Conservation (phyloP, 306 rosid genomes). For the Cyclanthera cordifolia region DNA sequence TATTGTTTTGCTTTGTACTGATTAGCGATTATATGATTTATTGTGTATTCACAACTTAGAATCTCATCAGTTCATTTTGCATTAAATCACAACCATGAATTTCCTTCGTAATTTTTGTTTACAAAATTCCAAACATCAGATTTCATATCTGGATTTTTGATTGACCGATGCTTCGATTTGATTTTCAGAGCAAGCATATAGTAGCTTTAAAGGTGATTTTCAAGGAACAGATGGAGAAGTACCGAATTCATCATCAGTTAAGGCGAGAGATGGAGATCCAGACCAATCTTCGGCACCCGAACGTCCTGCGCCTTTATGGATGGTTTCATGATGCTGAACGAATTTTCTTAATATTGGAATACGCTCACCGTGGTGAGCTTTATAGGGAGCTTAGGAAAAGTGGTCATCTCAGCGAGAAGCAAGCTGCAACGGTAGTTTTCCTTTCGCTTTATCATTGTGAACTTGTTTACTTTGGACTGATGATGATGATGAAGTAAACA, state of each 20-base stretch:
- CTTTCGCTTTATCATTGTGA: neutral
- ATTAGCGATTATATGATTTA: neutral
- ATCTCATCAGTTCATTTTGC: neutral
- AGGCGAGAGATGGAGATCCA: conserved; percentile 80
- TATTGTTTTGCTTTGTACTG: neutral
- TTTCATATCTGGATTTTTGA: neutral
- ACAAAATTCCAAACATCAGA: neutral
- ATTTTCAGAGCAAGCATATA: conserved; percentile 49
- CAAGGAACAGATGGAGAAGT: conserved; percentile 66
- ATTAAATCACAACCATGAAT: neutral
- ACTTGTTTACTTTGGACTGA: neutral
- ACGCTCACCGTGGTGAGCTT: conserved; percentile 79
- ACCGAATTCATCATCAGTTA: conserved; percentile 52
- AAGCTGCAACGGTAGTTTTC: conserved; percentile 55
- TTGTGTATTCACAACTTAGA: neutral
- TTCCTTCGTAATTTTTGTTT: neutral
- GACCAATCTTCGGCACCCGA: conserved; percentile 47
- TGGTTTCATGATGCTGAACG: conserved; percentile 78
- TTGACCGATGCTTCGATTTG: neutral
- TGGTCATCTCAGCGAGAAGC: conserved; percentile 41
- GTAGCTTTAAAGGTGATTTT: conserved; percentile 73
- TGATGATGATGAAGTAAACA: neutral
- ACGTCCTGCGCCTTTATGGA: conserved; percentile 57
- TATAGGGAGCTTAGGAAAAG: conserved; percentile 42
- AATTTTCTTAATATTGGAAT: conserved; percentile 68